Base-by-base conservation (phyloP, 192 early-diverging fungal species). In the Linnemannia elongata region DNA sequence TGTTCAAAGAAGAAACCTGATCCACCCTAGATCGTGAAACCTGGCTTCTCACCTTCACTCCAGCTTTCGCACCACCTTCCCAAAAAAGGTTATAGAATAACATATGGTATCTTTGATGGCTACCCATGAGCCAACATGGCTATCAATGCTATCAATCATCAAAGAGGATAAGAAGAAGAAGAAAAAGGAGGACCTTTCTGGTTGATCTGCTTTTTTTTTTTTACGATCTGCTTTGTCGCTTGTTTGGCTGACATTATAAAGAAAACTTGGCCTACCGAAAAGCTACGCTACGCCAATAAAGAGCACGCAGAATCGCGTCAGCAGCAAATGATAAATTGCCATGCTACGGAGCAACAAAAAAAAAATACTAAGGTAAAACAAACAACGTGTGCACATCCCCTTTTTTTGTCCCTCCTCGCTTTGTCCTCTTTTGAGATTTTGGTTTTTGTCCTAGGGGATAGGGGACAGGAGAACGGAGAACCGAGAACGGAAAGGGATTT, bases 261-360 rank as follows among this genome's bases (percentile, higher is more conserved):
- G 24, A 55, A 57, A 66, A 66, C 60, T 66, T 66, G 13, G 10
- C 27, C 30, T 30, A 66, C 60, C 49, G 49, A 52, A 18, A 52
- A 30, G 44, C 10, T 15, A 12, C 12, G 27, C 60, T 66, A 15
- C 60, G 60, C 60, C 60, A 63, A 57, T 57, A n/a, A 57, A 57
- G 60, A 63, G n/a, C 60, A 66, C 60, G 13, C n/a, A 12, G 12
- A 66, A 66, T 66, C 60, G 60, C 30, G 60, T 66, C 60, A 66
- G 60, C 60, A 66, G 20, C 17, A 52, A 49, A 52, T 52, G 49
- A 52, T 22, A 20, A 52, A 52, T 22, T 52, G 49, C 49, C 49
- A 52, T 52, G 49, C 49, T 52, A 18, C 49, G 2, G 18, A 52
- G 49, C 49, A 52, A 52, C 49, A 20, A 52, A 52, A 45, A 45